These are phyloP conservation scores for Sanghuangporus baumii DNA, from an alignment of 1,284 basidiomycete genomes.

Conservation along the genomic window DNA sequence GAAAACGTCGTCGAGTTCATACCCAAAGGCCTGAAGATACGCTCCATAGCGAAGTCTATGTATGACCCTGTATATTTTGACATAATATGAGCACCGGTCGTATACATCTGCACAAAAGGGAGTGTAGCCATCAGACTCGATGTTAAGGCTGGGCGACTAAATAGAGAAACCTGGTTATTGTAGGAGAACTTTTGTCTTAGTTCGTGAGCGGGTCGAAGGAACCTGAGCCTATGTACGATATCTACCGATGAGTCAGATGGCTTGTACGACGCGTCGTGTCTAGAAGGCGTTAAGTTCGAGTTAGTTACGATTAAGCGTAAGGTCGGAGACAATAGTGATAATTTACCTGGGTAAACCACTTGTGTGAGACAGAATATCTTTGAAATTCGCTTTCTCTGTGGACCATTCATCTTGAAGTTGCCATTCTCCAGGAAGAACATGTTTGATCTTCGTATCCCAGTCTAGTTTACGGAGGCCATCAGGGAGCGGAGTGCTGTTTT, in stretches of 20 bases:
- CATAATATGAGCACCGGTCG: constrained; percentile 33
- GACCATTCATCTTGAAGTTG: constrained; percentile 32
- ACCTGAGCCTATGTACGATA: constrained; percentile 23
- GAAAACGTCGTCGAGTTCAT: constrained; percentile 42
- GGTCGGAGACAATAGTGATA: not conserved
- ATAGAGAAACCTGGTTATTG: constrained; percentile 32
- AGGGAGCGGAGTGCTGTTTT: constrained; percentile 28
- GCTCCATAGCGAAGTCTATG: constrained; percentile 34
- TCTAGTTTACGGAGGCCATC: constrained; percentile 22
- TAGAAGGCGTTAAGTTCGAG: not conserved
- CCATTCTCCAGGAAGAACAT: constrained; percentile 36
- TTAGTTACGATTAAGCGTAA: not conserved
- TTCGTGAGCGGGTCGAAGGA: constrained; percentile 35
- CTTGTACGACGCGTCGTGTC: constrained; percentile 12
- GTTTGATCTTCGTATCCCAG: constrained; percentile 36
- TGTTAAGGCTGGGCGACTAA: not conserved
- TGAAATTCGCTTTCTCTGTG: constrained; percentile 29
- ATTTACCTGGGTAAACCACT: constrained; percentile 21
- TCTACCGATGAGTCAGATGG: constrained; percentile 8
- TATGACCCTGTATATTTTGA: constrained; percentile 29
- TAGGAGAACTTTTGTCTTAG: constrained; percentile 39
- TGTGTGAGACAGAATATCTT: constrained; percentile 30
- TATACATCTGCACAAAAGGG: constrained; percentile 24
- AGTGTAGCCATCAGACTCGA: not conserved
- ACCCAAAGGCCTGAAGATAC: constrained; percentile 37